A percentile compares a stretch with the other conserved stretches of the same genome.
Evolutionary conservation across 768 basidiomycete genomes (phyloP).

Genomic region (Leccinum subtestaceum): DNA sequence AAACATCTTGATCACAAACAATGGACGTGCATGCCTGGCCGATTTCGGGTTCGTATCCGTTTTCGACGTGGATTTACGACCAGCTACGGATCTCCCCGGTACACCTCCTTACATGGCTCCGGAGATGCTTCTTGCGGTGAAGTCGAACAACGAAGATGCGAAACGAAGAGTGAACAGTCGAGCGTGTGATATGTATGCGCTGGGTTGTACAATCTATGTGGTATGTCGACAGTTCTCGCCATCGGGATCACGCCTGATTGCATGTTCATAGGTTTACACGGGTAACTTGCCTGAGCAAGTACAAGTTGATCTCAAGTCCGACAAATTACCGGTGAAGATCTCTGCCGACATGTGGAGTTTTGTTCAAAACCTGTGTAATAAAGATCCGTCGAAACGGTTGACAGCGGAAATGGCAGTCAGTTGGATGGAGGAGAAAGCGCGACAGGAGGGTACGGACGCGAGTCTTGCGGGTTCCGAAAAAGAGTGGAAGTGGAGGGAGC

Average conservation of each 20-base stretch:
- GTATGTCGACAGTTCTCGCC: constrained; percentile 17
- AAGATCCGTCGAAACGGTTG: constrained; percentile 17
- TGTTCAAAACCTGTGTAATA: constrained; percentile 29
- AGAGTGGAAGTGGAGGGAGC: constrained; percentile 19
- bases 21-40: constrained; percentile 44
- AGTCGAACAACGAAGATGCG: not conserved
- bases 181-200: constrained; percentile 40
- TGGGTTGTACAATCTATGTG: constrained; percentile 41
- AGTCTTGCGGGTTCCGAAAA: constrained; percentile 9
- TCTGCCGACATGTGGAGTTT: constrained; percentile 31
- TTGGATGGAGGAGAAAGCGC: constrained; percentile 26
- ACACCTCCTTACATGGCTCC: constrained; percentile 27
- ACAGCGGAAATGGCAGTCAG: constrained; percentile 20
- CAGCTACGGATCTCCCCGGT: constrained; percentile 13
- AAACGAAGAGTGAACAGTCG: constrained; percentile 25
- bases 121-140: constrained; percentile 15
- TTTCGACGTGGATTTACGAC: constrained; percentile 18
- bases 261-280: constrained; percentile 16
- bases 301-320: not conserved
- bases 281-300: not conserved
- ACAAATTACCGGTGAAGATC: constrained; percentile 10
- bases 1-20: constrained; percentile 45
- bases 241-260: not conserved
- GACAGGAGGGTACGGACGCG: constrained; percentile 4
- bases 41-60: constrained; percentile 43